Conservation (phyloP, 768 basidiomycete species). For the Saitozyma sp. region DNA sequence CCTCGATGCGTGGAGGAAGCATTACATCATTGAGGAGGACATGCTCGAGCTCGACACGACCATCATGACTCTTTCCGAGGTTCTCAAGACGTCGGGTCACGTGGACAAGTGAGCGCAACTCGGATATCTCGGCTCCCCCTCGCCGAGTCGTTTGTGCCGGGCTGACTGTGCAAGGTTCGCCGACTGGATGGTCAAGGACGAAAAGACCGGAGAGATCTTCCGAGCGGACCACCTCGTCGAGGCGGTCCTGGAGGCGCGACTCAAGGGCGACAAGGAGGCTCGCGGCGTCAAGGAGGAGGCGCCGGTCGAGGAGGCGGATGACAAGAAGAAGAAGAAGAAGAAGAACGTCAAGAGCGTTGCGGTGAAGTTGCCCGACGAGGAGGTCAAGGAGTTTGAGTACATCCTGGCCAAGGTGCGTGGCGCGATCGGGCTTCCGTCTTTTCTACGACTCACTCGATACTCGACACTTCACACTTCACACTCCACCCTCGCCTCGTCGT, state of each 20-base stretch:
- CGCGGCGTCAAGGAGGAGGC: conserved; percentile 64
- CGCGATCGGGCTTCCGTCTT: not conserved
- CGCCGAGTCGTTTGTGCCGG: not conserved
- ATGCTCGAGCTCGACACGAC: conserved; percentile 99
- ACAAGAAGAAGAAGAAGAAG: conserved; percentile 70
- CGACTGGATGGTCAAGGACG: conserved; percentile 99
- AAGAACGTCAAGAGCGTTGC: conserved; percentile 65
- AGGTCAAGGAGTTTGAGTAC: conserved; percentile 73
- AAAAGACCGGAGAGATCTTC: conserved; percentile 90
- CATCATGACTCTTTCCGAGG: conserved; percentile 90
- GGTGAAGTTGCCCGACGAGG: conserved; percentile 71
- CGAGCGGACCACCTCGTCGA: conserved; percentile 96
- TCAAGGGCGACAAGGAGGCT: conserved; percentile 88
- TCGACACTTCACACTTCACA: not conserved
- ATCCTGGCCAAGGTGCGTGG: conserved; percentile 80
- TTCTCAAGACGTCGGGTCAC: conserved; percentile 96
- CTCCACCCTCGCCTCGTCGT: not conserved
- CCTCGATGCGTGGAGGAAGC: conserved; percentile 91
- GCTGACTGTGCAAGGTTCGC: conserved; percentile 62
- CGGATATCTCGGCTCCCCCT: not conserved
- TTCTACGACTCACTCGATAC: too few species aligned
- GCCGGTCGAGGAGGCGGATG: conserved; percentile 61
- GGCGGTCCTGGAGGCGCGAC: conserved; percentile 80
- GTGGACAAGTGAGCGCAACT: conserved; percentile 65
- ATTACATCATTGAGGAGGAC: conserved; percentile 96